phyloP scores from a whole-genome alignment of 805 yeast genomes.

The Starmera caribaea region DNA sequence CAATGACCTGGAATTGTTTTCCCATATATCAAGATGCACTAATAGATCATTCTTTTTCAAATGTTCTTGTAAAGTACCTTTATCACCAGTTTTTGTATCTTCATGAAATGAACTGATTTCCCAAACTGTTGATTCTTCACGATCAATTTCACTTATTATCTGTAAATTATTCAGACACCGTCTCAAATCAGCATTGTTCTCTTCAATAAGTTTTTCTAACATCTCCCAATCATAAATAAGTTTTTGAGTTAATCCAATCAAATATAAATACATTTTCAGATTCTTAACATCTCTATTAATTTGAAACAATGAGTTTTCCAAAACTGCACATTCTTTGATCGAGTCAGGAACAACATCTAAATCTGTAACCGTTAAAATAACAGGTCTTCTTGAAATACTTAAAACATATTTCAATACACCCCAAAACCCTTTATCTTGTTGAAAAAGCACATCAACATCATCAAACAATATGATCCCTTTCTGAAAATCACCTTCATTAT shows the following conservation, averaged over 20 bases:
- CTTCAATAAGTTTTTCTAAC: constrained; percentile 20
- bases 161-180: constrained; percentile 37
- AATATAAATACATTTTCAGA: constrained; percentile 29
- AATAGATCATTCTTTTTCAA: too few species aligned
- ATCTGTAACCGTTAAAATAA: constrained; percentile 56
- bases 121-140: background rate
- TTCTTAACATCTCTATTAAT: constrained; percentile 13
- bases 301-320: constrained; percentile 29
- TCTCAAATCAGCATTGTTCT: constrained; percentile 33
- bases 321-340: constrained; percentile 34
- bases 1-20: background rate
- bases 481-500: constrained; percentile 24
- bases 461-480: constrained; percentile 71
- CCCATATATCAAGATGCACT: too few species aligned
- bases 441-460: constrained; percentile 75
- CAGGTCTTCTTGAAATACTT: constrained; percentile 55
- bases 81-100: background rate
- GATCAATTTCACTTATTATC: constrained; percentile 20
- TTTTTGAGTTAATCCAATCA: constrained; percentile 28
- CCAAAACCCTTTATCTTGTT: constrained; percentile 79
- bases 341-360: constrained; percentile 35
- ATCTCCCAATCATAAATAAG: constrained; percentile 22
- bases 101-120: background rate
- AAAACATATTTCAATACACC: constrained; percentile 51
- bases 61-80: too few species aligned